Conservation (phyloP, 75 land plant genomes). For the Pseudotsuga menziesii region DNA sequence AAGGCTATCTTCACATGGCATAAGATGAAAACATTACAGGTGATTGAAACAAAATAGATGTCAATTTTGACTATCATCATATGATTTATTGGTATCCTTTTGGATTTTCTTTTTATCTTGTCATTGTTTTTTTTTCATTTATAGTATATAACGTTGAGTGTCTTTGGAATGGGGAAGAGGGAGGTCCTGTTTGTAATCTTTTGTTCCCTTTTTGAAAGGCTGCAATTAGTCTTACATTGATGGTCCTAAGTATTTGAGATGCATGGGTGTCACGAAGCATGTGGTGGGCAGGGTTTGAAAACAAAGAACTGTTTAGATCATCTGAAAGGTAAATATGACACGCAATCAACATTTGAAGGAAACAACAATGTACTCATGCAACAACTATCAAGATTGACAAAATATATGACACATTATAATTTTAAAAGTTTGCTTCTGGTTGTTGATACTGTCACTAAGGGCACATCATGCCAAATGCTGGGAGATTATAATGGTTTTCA, state of each 20-base stretch:
- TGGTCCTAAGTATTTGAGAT: background rate
- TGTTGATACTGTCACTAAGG: too few species aligned
- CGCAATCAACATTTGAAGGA: constrained; percentile 91
- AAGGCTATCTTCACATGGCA: constrained; percentile 93
- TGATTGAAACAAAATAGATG: constrained; percentile 10
- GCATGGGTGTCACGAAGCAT: constrained; percentile 96
- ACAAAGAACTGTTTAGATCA: constrained; percentile 79
- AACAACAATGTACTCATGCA: constrained; percentile 94
- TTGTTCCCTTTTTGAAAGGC: background rate
- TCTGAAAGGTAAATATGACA: constrained; percentile 76
- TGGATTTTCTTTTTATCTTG: background rate
- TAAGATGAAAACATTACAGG: constrained; percentile 88
- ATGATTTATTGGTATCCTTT: background rate
- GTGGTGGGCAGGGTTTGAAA: constrained; percentile 97
- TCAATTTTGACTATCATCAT: background rate
- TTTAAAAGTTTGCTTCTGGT: too few species aligned
- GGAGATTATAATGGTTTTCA: too few species aligned
- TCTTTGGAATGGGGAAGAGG: background rate
- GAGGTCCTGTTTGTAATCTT: background rate
- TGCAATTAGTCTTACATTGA: background rate
- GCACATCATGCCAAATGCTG: too few species aligned
- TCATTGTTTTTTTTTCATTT: background rate
- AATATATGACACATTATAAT: too few species aligned
- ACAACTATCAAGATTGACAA: constrained; percentile 37
- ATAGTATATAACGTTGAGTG: background rate